Percentiles rank a stretch among this genome's conserved stretches.
phyloP scores from a whole-genome alignment of 2,329 filamentous ascomycete species.

The Sodiomyces alkalinus region DNA sequence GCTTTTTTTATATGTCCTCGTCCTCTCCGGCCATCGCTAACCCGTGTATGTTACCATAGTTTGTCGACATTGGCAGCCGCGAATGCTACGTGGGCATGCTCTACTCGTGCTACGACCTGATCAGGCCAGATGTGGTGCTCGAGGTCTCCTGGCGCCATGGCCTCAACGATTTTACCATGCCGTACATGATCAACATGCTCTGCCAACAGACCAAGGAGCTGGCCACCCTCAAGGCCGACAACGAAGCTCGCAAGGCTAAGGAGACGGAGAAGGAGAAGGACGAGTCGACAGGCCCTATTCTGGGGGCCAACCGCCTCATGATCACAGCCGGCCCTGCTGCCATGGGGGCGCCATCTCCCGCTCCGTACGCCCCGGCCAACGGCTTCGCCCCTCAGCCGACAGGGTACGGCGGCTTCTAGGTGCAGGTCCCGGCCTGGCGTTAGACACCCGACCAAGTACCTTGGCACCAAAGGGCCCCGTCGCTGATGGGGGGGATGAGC shows the following conservation, averaged over 20 bases:
- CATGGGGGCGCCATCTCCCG: constrained; percentile 41
- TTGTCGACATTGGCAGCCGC: constrained; percentile 96
- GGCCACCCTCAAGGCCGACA: constrained; percentile 77
- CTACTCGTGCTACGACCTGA: constrained; percentile 95
- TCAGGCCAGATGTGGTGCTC: constrained; percentile 81
- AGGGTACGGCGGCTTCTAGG: constrained; percentile 52
- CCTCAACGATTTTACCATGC: constrained; percentile 95
- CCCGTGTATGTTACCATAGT: constrained; percentile 38
- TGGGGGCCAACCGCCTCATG: constrained; percentile 81
- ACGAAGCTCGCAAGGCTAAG: constrained; percentile 77
- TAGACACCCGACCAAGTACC: constrained; percentile 1
- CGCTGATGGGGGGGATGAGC: background rate
- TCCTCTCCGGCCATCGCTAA: no score
- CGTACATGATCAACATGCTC: constrained; percentile 98
- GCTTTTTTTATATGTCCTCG: no score
- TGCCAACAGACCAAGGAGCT: constrained; percentile 82
- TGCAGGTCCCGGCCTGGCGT: constrained; percentile 4
- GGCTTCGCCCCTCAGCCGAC: constrained; percentile 83
- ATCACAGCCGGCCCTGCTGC: constrained; percentile 76
- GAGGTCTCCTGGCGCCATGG: constrained; percentile 96
- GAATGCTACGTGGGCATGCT: constrained; percentile 99
- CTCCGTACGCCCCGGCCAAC: constrained; percentile 65
- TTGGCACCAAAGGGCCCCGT: background rate
- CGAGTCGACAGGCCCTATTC: constrained; percentile 85
- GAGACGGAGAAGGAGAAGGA: constrained; percentile 64